A percentile compares a stretch with the other conserved stretches of the same genome.
Conservation (phyloP, 768 basidiomycete genomes). For the Multifurca ochricompacta region DNA sequence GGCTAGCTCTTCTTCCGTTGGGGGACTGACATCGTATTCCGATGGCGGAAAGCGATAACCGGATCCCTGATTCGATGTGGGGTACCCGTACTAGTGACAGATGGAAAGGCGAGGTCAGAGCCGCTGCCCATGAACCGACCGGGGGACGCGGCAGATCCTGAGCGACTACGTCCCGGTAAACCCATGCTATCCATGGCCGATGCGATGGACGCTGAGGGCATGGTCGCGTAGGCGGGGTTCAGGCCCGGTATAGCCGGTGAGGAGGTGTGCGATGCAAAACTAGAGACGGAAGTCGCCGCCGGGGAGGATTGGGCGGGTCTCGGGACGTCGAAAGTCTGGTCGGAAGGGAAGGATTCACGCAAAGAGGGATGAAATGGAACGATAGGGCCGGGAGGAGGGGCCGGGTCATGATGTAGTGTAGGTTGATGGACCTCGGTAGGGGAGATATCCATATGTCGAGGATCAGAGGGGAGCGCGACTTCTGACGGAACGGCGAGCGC, state of each 20-base stretch:
- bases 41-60: conserved; percentile 25
- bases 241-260: conserved; percentile 29
- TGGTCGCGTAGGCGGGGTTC: conserved; percentile 24
- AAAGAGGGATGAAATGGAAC: conserved; percentile 13
- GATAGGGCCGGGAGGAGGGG: conserved; percentile 8
- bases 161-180: conserved; percentile 25
- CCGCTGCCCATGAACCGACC: conserved; percentile 21
- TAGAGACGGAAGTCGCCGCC: conserved; percentile 28
- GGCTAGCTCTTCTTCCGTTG: conserved; percentile 24
- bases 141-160: conserved; percentile 30
- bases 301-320: conserved; percentile 29
- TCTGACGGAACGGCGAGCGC: conserved; percentile 21
- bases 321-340: conserved; percentile 20
- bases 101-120: conserved; percentile 26
- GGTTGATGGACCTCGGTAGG: conserved; percentile 15
- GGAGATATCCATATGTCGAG: conserved; percentile 25
- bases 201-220: conserved; percentile 29
- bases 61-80: conserved; percentile 25
- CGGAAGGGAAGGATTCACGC: conserved; percentile 9
- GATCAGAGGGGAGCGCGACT: conserved; percentile 17
- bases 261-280: conserved; percentile 29
- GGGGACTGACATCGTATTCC: conserved; percentile 21
- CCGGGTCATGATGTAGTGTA: conserved; percentile 8
- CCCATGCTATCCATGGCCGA: conserved; percentile 28
- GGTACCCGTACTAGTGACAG: conserved; percentile 23